Conservation (phyloP, 768 basidiomycete genomes). For the Dictyophora rubrovolvata region DNA sequence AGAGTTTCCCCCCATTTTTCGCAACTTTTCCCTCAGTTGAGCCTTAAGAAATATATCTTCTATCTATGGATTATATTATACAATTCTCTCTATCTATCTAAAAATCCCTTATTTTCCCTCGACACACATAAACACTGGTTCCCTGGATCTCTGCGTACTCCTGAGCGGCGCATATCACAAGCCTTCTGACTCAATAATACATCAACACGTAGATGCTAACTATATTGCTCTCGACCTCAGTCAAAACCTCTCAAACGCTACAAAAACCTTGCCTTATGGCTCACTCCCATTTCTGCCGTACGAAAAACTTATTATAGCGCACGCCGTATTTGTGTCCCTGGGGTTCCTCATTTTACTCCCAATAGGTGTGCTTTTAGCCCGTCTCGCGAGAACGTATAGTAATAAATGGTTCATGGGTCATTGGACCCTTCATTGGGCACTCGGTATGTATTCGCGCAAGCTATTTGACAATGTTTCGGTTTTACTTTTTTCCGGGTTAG, state of each 20-base stretch:
- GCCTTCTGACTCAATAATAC: conserved; percentile 36
- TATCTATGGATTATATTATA: too few relatives aligned
- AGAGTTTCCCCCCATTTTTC: too few relatives aligned
- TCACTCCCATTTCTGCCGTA: conserved; percentile 33
- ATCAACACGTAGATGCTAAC: conserved; percentile 39
- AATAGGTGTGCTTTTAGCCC: conserved; percentile 39
- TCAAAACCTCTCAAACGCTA: background rate
- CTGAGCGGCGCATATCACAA: too few relatives aligned
- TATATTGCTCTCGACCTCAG: conserved; percentile 34
- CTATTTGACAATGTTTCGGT: too few relatives aligned
- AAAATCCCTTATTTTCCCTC: too few relatives aligned
- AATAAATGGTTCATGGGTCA: conserved; percentile 45
- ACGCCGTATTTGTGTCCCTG: conserved; percentile 39
- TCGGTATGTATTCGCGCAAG: conserved; percentile 27
- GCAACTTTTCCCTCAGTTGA: too few relatives aligned
- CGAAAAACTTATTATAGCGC: conserved; percentile 43
- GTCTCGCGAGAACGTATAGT: conserved; percentile 40
- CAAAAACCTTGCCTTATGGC: conserved; percentile 23
- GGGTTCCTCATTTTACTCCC: conserved; percentile 48
- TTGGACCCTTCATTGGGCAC: conserved; percentile 35
- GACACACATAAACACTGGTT: too few relatives aligned
- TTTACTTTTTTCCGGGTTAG: conserved; percentile 16
- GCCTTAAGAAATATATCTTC: too few relatives aligned
- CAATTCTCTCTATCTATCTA: too few relatives aligned
- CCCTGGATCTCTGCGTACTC: too few relatives aligned